These are phyloP conservation scores for Pyropia haitanensis DNA, from an alignment of 23 red algal genomes.

Conservation along the genomic window DNA sequence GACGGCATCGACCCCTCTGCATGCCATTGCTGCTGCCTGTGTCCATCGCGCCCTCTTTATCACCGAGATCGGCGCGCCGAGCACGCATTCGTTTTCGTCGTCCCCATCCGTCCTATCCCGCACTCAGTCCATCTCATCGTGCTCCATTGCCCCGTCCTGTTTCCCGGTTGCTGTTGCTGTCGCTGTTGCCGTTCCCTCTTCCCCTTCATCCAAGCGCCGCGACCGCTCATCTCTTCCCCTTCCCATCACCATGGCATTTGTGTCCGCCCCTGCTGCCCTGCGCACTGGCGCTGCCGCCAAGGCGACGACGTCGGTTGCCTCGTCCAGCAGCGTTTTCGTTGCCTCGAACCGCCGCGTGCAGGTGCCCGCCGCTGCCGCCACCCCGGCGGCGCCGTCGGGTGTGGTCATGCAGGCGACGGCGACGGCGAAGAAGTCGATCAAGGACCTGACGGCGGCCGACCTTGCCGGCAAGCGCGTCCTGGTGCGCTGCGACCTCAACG, in stretches of 20 bases:
- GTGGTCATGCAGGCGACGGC: slow-evolving; percentile 46
- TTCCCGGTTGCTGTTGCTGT: no score
- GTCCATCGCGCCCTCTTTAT: no score
- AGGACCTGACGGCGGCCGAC: slow-evolving; percentile 64
- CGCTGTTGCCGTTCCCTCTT: no score
- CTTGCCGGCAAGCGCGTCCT: slow-evolving; percentile 86
- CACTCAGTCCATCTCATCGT: no score
- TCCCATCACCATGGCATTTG: slow-evolving; percentile 38
- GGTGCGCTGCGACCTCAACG: slow-evolving; percentile 95
- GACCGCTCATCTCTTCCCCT: neutral
- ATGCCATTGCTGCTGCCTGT: no score
- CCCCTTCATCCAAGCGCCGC: neutral
- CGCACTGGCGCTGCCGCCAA: slow-evolving; percentile 1
- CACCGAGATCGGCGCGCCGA: no score
- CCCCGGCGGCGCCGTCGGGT: neutral
- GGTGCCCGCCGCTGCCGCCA: neutral
- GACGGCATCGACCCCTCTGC: no score
- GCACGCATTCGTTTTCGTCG: no score
- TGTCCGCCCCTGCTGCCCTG: slow-evolving; percentile 16
- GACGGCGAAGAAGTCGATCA: slow-evolving; percentile 78
- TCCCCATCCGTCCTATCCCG: no score
- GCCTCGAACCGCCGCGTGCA: slow-evolving; percentile 22
- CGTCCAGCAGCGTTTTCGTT: slow-evolving; percentile 4
- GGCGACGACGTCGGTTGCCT: slow-evolving; percentile 10
- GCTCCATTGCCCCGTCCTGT: no score